phyloP scores from a whole-genome alignment of 1,284 basidiomycete genomes.

The Cerioporus squamosus region DNA sequence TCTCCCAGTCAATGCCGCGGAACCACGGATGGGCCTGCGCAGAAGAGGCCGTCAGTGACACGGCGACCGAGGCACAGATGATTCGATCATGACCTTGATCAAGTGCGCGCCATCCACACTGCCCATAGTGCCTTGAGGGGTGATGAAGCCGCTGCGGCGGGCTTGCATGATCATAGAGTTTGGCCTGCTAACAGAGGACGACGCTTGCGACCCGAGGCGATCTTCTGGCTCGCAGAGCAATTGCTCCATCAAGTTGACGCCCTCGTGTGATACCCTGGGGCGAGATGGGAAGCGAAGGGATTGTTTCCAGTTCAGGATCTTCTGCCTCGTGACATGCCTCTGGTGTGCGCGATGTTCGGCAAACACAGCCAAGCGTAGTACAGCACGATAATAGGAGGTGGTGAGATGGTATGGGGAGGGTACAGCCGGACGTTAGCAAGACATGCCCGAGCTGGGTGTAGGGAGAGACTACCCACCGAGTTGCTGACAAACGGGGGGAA shows the following conservation, averaged over 20 bases:
- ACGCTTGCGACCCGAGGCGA: conserved; percentile 79
- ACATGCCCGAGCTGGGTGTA: not conserved
- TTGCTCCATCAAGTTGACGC: conserved; percentile 83
- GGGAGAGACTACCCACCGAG: conserved; percentile 58
- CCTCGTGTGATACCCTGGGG: conserved; percentile 85
- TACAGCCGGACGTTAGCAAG: not conserved
- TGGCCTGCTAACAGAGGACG: conserved; percentile 71
- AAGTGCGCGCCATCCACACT: conserved; percentile 83
- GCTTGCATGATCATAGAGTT: conserved; percentile 78
- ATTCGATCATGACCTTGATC: conserved; percentile 67
- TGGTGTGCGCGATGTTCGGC: conserved; percentile 36
- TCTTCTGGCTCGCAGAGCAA: conserved; percentile 95
- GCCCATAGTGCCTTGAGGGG: conserved; percentile 47
- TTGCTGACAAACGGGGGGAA: conserved; percentile 94
- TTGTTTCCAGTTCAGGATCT: conserved; percentile 92
- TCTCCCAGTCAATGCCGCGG: conserved; percentile 82
- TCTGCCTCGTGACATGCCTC: conserved; percentile 89
- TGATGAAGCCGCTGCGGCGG: conserved; percentile 75
- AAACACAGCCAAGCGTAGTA: not conserved
- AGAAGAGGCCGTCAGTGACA: conserved; percentile 27
- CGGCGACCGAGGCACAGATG: conserved; percentile 3
- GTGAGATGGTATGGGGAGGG: not conserved
- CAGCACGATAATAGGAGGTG: not conserved
- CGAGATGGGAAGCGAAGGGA: conserved; percentile 86
- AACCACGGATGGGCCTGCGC: conserved; percentile 85